A percentile compares a stretch with the other conserved stretches of the same genome.
These are phyloP conservation scores for Cucurbita argyrosperma DNA, from an alignment of 306 rosid genomes.

Conservation along the genomic window DNA sequence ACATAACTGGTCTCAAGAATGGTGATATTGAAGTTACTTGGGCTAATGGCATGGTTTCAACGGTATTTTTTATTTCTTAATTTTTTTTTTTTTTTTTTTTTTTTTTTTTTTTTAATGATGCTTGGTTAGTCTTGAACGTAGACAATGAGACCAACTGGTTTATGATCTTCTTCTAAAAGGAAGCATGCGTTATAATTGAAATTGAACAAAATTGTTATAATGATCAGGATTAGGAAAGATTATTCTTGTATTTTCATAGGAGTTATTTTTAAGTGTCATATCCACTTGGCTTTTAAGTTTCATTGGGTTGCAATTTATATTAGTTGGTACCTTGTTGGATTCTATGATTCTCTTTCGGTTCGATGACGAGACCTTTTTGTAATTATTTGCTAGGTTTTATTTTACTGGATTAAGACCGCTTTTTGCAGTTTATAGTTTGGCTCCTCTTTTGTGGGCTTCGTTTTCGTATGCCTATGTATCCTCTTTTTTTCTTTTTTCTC, in stretches of 20 bases:
- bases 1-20: conserved; percentile 77
- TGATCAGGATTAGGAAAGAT: neutral
- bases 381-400: neutral
- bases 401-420: neutral
- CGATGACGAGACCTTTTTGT: neutral
- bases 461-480: neutral
- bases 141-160: neutral
- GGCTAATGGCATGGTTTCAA: conserved; percentile 98
- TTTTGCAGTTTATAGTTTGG: no score
- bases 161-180: neutral
- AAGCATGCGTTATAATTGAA: neutral
- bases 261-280: neutral
- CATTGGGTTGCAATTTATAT: no score
- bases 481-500: neutral
- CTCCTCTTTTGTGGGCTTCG: neutral
- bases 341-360: neutral
- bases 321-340: neutral
- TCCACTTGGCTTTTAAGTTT: neutral
- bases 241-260: neutral
- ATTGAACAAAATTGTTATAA: neutral
- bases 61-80: conserved; percentile 36
- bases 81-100: no score
- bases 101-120: neutral
- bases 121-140: neutral
- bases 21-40: conserved; percentile 98